phyloP scores from a whole-genome alignment of 176 grass and related monocot genomes.

The sorghum (Sorghum bicolor) region Sorghum_bicolor_NCBIv3 NC_012873.2:5914501-5915000 shows the following conservation, averaged over 20 bases:
- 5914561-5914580: slow-evolving; percentile 93
- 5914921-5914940: slow-evolving; percentile 68
- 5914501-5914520: slow-evolving; percentile 91
- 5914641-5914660: too few species aligned
- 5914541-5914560: slow-evolving; percentile 86
- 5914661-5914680: too few species aligned
- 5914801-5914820: slow-evolving; percentile 71
- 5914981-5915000: slow-evolving; percentile 20
- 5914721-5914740: slow-evolving; percentile 79
- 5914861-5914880: slow-evolving; percentile 37
- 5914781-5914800: slow-evolving; percentile 94
- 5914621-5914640: slow-evolving; percentile 22
- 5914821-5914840: slow-evolving; percentile 60
- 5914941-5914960: slow-evolving; percentile 20
- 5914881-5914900: slow-evolving; percentile 62
- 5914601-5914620: slow-evolving; percentile 85
- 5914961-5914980: slow-evolving; percentile 30
- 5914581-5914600: slow-evolving; percentile 94
- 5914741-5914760: slow-evolving; percentile 72
- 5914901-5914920: slow-evolving; percentile 61
- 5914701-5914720: slow-evolving; percentile 88
- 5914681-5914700: slow-evolving; percentile 24
- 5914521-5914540: slow-evolving; percentile 84
- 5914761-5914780: slow-evolving; percentile 50
- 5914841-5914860: slow-evolving; percentile 18